Evolutionary conservation across 192 early-diverging fungal species (phyloP).

Genomic region (Haplosporangium gracile): DNA sequence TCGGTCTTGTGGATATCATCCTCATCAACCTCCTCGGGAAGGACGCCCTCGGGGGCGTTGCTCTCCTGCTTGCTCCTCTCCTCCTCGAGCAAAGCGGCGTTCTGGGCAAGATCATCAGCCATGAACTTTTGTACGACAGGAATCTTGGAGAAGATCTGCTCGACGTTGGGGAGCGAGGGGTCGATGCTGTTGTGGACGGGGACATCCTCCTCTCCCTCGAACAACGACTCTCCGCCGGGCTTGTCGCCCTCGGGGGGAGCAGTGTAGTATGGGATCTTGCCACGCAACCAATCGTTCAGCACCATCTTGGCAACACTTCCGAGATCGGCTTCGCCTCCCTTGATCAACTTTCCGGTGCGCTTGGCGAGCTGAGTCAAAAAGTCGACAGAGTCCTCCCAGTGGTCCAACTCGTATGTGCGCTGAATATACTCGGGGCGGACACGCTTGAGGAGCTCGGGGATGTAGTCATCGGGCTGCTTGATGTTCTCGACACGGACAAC

Average conservation of each 20-base stretch:
- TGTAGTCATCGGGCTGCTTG: conserved; percentile 89
- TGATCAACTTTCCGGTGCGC: conserved; percentile 91
- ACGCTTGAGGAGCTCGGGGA: conserved; percentile 84
- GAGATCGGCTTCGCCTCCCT: conserved; percentile 97
- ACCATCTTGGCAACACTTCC: conserved; percentile 95
- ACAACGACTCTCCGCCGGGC: conserved; percentile 39
- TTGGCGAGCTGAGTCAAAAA: conserved; percentile 92
- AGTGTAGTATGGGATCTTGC: conserved; percentile 95
- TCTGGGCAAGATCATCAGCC: conserved; percentile 84
- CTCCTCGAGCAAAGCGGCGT: conserved; percentile 65
- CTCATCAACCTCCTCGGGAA: conserved; percentile 59
- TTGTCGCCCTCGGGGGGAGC: conserved; percentile 76
- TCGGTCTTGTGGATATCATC: conserved; percentile 57
- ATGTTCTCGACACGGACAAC: conserved; percentile 96
- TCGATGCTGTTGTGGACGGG: conserved; percentile 31
- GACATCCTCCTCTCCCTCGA: conserved; percentile 40
- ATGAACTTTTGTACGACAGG: conserved; percentile 87
- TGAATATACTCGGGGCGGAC: conserved; percentile 92
- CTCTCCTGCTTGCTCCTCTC: conserved; percentile 66
- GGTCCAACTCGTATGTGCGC: conserved; percentile 90
- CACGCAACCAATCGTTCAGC: conserved; percentile 98
- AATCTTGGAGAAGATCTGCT: conserved; percentile 95
- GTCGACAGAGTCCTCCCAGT: conserved; percentile 90
- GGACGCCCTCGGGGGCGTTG: conserved; percentile 63
- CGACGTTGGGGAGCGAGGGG: conserved; percentile 66